These are phyloP conservation scores for Lipomyces japonicus DNA, from an alignment of 805 yeast species.

Conservation along the genomic window DNA sequence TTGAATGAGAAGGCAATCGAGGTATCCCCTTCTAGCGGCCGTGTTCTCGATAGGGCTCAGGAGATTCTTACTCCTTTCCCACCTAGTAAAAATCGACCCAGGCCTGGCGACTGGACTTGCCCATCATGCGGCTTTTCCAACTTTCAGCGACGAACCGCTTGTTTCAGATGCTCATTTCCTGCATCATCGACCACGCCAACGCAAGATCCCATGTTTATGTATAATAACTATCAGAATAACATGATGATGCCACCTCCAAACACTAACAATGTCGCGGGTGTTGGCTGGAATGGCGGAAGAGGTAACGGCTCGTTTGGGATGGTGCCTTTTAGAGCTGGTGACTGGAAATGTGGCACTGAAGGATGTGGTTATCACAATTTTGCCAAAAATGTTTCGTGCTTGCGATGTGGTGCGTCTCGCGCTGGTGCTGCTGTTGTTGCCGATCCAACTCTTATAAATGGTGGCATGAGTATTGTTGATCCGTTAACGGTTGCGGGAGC, in stretches of 20 bases:
- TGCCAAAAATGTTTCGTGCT: constrained; percentile 82
- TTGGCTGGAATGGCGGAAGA: constrained; percentile 28
- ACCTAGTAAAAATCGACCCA: constrained; percentile 74
- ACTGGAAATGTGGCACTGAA: constrained; percentile 85
- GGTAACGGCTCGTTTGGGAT: constrained; percentile 38
- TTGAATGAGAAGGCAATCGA: constrained; percentile 73
- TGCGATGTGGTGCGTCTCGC: constrained; percentile 82
- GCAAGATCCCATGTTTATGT: constrained; percentile 54
- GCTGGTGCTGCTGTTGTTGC: constrained; percentile 33
- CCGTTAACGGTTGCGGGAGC: constrained; percentile 17
- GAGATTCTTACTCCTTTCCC: constrained; percentile 84
- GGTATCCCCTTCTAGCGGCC: constrained; percentile 78
- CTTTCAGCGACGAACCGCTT: constrained; percentile 89
- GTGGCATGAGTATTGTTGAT: constrained; percentile 27
- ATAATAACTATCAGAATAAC: constrained; percentile 28
- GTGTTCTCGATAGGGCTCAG: constrained; percentile 74
- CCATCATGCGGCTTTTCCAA: constrained; percentile 94
- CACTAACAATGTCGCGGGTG: constrained; percentile 26
- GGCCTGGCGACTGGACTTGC: constrained; percentile 99
- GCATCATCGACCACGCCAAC: constrained; percentile 64
- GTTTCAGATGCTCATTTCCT: constrained; percentile 89
- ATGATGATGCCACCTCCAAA: constrained; percentile 20
- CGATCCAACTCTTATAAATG: constrained; percentile 28
- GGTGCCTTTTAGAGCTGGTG: constrained; percentile 96
- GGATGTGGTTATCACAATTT: constrained; percentile 84